phyloP scores from a whole-genome alignment of 768 basidiomycete genomes.

The Auricularia sp. region DNA sequence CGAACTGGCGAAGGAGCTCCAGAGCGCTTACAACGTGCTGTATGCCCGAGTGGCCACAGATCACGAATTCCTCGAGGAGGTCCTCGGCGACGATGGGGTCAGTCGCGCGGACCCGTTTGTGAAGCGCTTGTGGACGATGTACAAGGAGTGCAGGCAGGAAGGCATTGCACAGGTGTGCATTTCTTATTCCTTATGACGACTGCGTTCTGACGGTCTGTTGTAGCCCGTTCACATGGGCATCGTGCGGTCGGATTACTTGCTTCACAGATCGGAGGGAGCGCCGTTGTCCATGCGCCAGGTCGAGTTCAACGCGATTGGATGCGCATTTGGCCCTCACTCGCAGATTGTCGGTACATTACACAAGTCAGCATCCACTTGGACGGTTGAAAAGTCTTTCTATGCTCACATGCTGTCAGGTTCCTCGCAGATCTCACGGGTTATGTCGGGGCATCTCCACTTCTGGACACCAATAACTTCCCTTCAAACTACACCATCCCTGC shows the following conservation, averaged over 20 bases:
- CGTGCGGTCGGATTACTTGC: constrained; percentile 89
- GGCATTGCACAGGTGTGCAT: constrained; percentile 44
- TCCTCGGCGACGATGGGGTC: constrained; percentile 76
- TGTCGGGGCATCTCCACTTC: constrained; percentile 44
- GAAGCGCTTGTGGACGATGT: constrained; percentile 75
- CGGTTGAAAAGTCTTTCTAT: neutral
- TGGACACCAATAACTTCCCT: constrained; percentile 55
- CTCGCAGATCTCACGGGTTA: constrained; percentile 57
- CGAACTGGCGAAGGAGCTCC: constrained; percentile 51
- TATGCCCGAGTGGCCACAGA: constrained; percentile 81
- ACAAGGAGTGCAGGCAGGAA: constrained; percentile 64
- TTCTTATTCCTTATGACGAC: neutral
- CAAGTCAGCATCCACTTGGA: constrained; percentile 35
- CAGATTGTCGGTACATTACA: constrained; percentile 62
- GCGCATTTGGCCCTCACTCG: constrained; percentile 78
- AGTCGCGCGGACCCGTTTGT: constrained; percentile 82
- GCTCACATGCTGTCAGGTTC: constrained; percentile 38
- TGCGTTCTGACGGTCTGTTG: neutral
- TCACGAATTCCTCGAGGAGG: constrained; percentile 63
- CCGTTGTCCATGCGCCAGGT: constrained; percentile 79
- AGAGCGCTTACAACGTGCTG: constrained; percentile 70
- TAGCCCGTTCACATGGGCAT: constrained; percentile 82
- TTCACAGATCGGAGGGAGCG: constrained; percentile 44
- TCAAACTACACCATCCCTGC: constrained; percentile 59
- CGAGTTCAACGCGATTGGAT: constrained; percentile 95